These are phyloP conservation scores for Aspergillus hancockii DNA, from an alignment of 495 filamentous ascomycete species.

Conservation along the genomic window DNA sequence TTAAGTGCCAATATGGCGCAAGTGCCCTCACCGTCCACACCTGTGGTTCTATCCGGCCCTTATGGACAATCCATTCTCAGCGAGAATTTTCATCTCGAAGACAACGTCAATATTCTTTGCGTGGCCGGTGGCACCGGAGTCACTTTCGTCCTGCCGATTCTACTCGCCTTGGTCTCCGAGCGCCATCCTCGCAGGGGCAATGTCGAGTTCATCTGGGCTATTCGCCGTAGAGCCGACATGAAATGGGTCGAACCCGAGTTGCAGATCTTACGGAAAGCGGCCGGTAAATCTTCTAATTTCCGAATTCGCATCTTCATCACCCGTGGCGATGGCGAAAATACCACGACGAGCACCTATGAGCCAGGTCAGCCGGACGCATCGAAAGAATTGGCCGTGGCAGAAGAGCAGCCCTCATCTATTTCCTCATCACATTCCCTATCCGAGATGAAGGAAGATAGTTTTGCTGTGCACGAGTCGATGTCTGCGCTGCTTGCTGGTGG, in stretches of 20 bases:
- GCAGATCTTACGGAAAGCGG: constrained; percentile 39
- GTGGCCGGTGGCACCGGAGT: constrained; percentile 67
- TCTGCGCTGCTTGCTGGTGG: constrained; percentile 21
- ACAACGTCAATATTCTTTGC: constrained; percentile 56
- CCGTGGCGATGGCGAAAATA: too few relatives aligned
- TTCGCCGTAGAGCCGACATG: constrained; percentile 52
- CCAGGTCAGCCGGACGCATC: too few relatives aligned
- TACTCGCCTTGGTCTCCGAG: constrained; percentile 43
- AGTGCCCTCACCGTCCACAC: not conserved
- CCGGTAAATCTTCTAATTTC: too few relatives aligned
- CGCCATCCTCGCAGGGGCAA: constrained; percentile 26
- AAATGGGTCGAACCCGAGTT: constrained; percentile 60
- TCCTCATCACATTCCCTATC: too few relatives aligned
- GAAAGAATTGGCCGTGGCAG: too few relatives aligned
- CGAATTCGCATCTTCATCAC: too few relatives aligned
- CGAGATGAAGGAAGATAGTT: too few relatives aligned
- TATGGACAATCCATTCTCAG: constrained; percentile 56
- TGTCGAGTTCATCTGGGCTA: constrained; percentile 64
- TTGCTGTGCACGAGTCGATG: constrained; percentile 17
- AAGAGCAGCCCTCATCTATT: too few relatives aligned
- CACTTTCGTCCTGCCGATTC: constrained; percentile 59
- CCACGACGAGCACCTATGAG: too few relatives aligned
- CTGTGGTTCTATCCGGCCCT: constrained; percentile 55
- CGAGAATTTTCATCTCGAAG: constrained; percentile 24
- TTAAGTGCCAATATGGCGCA: not conserved